These are phyloP conservation scores for Noccaea bulbosa DNA, from an alignment of 345 rosid genomes.

Conservation along the genomic window DNA sequence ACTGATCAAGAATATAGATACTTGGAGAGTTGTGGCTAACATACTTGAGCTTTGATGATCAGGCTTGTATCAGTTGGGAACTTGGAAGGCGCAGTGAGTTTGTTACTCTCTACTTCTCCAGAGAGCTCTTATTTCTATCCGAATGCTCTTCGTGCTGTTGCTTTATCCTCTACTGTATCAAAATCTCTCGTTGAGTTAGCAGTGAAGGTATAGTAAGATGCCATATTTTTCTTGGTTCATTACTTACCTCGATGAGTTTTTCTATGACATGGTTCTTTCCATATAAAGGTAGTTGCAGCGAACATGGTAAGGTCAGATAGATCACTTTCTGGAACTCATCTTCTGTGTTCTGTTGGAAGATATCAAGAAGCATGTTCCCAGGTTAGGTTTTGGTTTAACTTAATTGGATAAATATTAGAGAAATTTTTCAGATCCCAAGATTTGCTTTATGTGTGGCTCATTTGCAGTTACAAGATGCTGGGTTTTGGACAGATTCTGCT, in stretches of 20 bases:
- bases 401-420: background rate
- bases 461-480: slow-evolving; percentile 86
- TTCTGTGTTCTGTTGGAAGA: slow-evolving; percentile 91
- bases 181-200: slow-evolving; percentile 89
- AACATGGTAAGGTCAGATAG: slow-evolving; percentile 90
- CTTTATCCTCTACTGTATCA: slow-evolving; percentile 89
- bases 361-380: slow-evolving; percentile 97
- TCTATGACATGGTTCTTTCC: background rate
- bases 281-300: slow-evolving; percentile 82
- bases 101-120: slow-evolving; percentile 84
- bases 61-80: slow-evolving; percentile 88
- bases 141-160: slow-evolving; percentile 87
- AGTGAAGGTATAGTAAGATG: slow-evolving; percentile 59
- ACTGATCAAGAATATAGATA: slow-evolving; percentile 9
- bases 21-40: slow-evolving; percentile 2
- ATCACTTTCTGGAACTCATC: slow-evolving; percentile 88
- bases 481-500: slow-evolving; percentile 92
- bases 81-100: slow-evolving; percentile 89
- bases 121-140: slow-evolving; percentile 84
- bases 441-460: background rate
- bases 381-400: slow-evolving; percentile 50
- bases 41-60: slow-evolving; percentile 27
- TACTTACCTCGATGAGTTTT: background rate
- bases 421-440: background rate
- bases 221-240: background rate